Evolutionary conservation across 164 flowering plant species (phyloP).

Genomic region (Tetracentron sinense): DNA sequence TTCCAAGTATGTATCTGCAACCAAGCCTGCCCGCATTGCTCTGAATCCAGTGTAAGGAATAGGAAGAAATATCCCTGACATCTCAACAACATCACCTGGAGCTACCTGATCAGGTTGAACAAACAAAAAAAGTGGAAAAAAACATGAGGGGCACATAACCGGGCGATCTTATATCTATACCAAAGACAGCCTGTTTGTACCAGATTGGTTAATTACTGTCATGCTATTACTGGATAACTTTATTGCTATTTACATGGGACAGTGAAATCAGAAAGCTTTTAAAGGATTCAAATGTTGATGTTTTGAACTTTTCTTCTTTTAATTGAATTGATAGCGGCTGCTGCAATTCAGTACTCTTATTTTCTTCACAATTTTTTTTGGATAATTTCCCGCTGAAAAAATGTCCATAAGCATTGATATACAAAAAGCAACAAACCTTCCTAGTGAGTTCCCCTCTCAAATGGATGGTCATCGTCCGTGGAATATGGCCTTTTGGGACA

Average conservation of each 20-base stretch:
- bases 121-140: not conserved
- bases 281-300: too few relatives aligned
- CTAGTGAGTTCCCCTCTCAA: conserved; percentile 95
- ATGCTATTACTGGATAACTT: too few relatives aligned
- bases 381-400: not conserved
- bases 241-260: too few relatives aligned
- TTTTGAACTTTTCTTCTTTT: too few relatives aligned
- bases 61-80: conserved; percentile 97
- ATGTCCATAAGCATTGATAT: not conserved
- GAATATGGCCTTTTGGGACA: conserved; percentile 99
- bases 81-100: conserved; percentile 95
- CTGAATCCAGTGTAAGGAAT: conserved; percentile 94
- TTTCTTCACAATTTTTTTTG: not conserved
- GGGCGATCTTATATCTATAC: not conserved
- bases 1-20: conserved; percentile 97
- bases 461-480: conserved; percentile 91
- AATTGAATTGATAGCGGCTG: too few relatives aligned
- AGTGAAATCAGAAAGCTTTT: too few relatives aligned
- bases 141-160: conserved; percentile 4
- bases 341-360: not conserved
- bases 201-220: too few relatives aligned
- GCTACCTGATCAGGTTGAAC: conserved; percentile 53
- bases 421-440: conserved; percentile 46
- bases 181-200: too few relatives aligned
- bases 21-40: conserved; percentile 98